Percentiles rank a stretch among this genome's conserved stretches.
Evolutionary conservation across 169 alveolate species (phyloP).

Genomic region (Eimeria zaria): DNA sequence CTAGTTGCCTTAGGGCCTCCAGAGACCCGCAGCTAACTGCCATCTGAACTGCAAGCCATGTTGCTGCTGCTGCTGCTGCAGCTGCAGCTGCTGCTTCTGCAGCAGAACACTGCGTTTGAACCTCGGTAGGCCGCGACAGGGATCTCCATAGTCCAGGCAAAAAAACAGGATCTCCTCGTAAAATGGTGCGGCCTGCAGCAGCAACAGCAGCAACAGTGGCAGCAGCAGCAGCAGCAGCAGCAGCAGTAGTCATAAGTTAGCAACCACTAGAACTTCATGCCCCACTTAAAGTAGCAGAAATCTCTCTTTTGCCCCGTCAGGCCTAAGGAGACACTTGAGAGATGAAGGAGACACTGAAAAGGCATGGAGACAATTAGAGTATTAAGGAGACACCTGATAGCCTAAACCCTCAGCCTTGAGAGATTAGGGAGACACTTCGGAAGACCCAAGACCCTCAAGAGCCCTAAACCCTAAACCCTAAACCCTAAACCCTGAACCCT

Average conservation of each 20-base stretch:
- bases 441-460: too few species aligned
- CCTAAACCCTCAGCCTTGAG: too few species aligned
- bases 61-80: background rate
- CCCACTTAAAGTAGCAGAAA: background rate
- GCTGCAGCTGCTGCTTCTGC: background rate
- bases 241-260: background rate
- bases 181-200: conserved; percentile 5
- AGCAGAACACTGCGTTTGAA: background rate
- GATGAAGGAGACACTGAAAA: too few species aligned
- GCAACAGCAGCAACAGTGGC: background rate
- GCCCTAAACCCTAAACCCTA: too few species aligned
- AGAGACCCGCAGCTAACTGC: conserved; percentile 24
- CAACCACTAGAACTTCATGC: too few species aligned
- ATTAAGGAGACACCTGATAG: too few species aligned
- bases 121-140: background rate
- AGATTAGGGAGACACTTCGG: too few species aligned
- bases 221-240: background rate
- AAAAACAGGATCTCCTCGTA: background rate
- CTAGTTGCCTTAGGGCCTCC: conserved; percentile 5
- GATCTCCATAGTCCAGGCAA: conserved; percentile 6
- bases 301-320: too few species aligned
- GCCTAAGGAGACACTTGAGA: too few species aligned
- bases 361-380: too few species aligned
- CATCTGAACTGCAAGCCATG: conserved; percentile 4
- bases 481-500: too few species aligned